Evolutionary conservation across 2,329 filamentous ascomycete genomes (phyloP).

Genomic region (Aspergillus sclerotialis): DNA sequence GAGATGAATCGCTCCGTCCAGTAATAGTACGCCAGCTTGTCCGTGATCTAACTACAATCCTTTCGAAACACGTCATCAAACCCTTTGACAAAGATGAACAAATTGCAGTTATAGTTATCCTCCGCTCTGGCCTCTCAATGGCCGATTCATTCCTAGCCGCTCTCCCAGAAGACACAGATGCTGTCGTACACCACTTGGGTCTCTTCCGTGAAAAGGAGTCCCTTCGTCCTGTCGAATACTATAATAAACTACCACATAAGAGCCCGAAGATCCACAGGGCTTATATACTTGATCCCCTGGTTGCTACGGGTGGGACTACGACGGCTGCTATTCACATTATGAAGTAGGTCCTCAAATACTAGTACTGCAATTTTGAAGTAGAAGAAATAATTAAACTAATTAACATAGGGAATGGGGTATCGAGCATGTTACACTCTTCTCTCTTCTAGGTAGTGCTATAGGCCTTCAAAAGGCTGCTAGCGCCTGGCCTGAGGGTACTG

Average conservation of each 20-base stretch:
- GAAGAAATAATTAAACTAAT: neutral
- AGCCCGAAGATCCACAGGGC: constrained; percentile 16
- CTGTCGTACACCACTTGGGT: constrained; percentile 21
- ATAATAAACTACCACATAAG: constrained; percentile 22
- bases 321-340: constrained; percentile 19
- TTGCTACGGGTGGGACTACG: constrained; percentile 21
- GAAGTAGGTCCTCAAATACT: too few species aligned
- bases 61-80: constrained; percentile 15
- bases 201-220: constrained; percentile 20
- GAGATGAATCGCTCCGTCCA: constrained; percentile 5
- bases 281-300: constrained; percentile 20
- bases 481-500: constrained; percentile 19
- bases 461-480: constrained; percentile 15
- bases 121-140: constrained; percentile 35
- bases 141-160: constrained; percentile 26
- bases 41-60: constrained; percentile 11
- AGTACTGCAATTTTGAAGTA: neutral
- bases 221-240: constrained; percentile 22
- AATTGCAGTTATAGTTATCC: constrained; percentile 17
- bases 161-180: constrained; percentile 15
- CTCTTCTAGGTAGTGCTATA: constrained; percentile 14
- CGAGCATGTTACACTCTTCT: constrained; percentile 19
- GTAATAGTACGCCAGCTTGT: constrained; percentile 5
- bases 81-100: constrained; percentile 2
- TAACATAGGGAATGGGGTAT: constrained; percentile 19